Evolutionary conservation across 1,284 basidiomycete species (phyloP).

Genomic region (Melanopsichium pennsylvanicum): DNA sequence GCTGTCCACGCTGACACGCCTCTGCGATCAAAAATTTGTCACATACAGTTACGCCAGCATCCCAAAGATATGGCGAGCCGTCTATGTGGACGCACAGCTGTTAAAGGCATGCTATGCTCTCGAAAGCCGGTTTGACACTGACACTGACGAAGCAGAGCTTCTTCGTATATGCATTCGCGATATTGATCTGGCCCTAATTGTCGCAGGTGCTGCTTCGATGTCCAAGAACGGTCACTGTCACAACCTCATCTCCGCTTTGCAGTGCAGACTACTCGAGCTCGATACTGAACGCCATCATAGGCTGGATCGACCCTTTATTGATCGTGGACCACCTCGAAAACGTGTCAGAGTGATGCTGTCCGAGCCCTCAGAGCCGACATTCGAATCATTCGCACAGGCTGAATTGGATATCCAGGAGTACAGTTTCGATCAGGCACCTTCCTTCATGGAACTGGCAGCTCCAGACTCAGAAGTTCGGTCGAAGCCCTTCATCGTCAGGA

Average conservation of each 20-base stretch:
- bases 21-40: slow-evolving; percentile 67
- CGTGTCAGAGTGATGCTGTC: background rate
- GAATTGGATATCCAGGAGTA: slow-evolving; percentile 13
- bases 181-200: slow-evolving; percentile 81
- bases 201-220: slow-evolving; percentile 73
- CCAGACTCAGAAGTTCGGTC: background rate
- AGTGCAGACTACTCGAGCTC: slow-evolving; percentile 1
- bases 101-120: slow-evolving; percentile 27
- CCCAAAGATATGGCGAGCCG: slow-evolving; percentile 64
- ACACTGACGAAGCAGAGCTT: background rate
- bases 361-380: background rate
- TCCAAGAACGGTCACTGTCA: slow-evolving; percentile 28
- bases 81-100: slow-evolving; percentile 67
- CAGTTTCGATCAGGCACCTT: slow-evolving; percentile 17
- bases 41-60: slow-evolving; percentile 67
- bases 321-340: slow-evolving; percentile 1
- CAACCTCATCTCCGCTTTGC: slow-evolving; percentile 66
- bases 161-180: slow-evolving; percentile 67
- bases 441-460: slow-evolving; percentile 18
- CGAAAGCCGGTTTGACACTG: background rate
- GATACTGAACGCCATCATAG: background rate
- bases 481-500: slow-evolving; percentile 77
- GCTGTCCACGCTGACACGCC: slow-evolving; percentile 57
- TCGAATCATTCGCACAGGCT: slow-evolving; percentile 6
- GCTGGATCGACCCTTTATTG: background rate